Base-by-base conservation (phyloP, 1,284 basidiomycete species). In the Puccinia brachypodii region DNA sequence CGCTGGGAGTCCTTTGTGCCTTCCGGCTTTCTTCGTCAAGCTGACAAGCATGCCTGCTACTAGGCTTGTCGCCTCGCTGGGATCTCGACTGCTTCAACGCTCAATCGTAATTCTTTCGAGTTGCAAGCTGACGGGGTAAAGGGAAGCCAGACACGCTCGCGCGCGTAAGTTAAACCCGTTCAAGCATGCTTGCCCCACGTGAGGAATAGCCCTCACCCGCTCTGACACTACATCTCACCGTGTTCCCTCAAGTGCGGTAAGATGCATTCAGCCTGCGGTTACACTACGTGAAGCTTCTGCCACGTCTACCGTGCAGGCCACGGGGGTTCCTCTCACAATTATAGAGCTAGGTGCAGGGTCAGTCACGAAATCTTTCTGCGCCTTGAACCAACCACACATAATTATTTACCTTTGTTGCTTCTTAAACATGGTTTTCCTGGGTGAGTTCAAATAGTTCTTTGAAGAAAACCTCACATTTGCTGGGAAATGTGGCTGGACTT, bases 381-480 rank as follows among this genome's bases (percentile, higher is more conserved):
- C 31, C 47, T 71, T 71, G 9, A 19, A 2, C 38, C 31, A 25
- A n/a, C 22, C 36, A 44, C 31, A 16, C 36, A 11, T 33, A 28
- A 25, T 58, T 56, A 36, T 40, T n/a, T 28, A 19, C 25, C 25
- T 19, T 44, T 44, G 9, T 47, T 71, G n/a, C 25, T 42, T 62
- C 42, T 31, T 6, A 60, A 13, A 28, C 16, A 64, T 56, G 40
- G 64, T 8, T 56, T 31, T 58, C 60, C 3, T 42, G 19, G 36
- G 22, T 33, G 2, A 42, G 31, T 64, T 31, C n/a, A 2, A 58
- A 3, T 28, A 81, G 79, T n/a, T 81, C 79, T 33, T 74, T 81
- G 53, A 73, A 81, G n/a, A 81, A 81, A 66, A 81, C 79, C 2
- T 73, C 56, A 36, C 79, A 81, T 56, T 60, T 81, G 22, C 66